These are phyloP conservation scores for Theobroma cacao DNA, from an alignment of 345 rosid genomes.

Conservation along the genomic window DNA sequence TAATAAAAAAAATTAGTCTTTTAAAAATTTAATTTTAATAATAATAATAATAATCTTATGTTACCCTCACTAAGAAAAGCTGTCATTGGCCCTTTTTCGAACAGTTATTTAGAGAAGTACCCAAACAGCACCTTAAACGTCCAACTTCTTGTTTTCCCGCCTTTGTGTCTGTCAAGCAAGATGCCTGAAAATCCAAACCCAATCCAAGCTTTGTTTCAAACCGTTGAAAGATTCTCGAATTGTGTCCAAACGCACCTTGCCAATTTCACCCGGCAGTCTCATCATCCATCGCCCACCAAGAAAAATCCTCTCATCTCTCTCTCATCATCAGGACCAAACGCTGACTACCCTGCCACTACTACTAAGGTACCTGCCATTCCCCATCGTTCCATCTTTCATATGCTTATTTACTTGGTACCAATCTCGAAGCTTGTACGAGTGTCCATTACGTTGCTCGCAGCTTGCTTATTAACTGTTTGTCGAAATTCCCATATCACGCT, in stretches of 20 bases:
- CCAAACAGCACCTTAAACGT: not conserved
- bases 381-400: not conserved
- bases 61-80: no score
- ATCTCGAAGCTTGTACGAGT: not conserved
- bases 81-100: no score
- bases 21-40: no score
- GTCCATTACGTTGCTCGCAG: not conserved
- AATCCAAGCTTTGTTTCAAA: constrained; percentile 43
- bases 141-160: not conserved
- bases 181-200: constrained; percentile 69
- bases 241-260: constrained; percentile 58
- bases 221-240: constrained; percentile 41
- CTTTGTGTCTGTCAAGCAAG: not conserved
- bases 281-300: constrained; percentile 7
- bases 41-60: no score
- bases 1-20: no score
- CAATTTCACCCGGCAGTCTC: constrained; percentile 32
- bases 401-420: not conserved
- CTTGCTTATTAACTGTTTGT: constrained; percentile 41
- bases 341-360: constrained; percentile 16
- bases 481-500: constrained; percentile 22
- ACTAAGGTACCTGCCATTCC: constrained; percentile 34
- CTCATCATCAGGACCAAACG: constrained; percentile 26
- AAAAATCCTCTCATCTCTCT: constrained; percentile 33
- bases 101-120: not conserved